phyloP scores from a whole-genome alignment of 2,329 filamentous ascomycete species.

The Fusarium foetens region DNA sequence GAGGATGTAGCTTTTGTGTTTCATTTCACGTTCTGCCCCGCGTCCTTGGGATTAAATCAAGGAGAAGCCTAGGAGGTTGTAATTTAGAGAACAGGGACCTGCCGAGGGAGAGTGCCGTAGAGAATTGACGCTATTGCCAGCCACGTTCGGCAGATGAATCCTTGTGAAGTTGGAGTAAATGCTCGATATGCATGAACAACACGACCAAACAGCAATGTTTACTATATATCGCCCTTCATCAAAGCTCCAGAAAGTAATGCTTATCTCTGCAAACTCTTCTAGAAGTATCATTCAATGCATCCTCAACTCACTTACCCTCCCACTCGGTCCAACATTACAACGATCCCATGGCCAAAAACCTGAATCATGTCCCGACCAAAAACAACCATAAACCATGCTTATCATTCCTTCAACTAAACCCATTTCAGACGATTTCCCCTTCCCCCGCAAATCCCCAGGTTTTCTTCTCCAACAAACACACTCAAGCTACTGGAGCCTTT shows the following conservation, averaged over 20 bases:
- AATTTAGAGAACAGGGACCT: background rate
- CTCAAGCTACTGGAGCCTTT: slow-evolving; percentile 6
- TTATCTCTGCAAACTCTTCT: background rate
- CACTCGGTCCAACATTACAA: slow-evolving; percentile 37
- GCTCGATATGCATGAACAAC: background rate
- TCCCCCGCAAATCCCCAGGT: slow-evolving; percentile 36
- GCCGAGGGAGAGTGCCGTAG: slow-evolving; percentile 6
- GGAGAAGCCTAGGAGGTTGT: background rate
- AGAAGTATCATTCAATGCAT: background rate
- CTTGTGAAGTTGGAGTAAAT: background rate
- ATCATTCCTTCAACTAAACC: slow-evolving; percentile 13
- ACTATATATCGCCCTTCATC: background rate
- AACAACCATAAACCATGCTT: slow-evolving; percentile 1
- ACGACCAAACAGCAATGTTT: background rate
- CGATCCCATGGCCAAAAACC: slow-evolving; percentile 13
- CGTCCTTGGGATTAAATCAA: slow-evolving; percentile 1
- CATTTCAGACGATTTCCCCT: background rate
- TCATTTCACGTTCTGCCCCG: slow-evolving; percentile 2
- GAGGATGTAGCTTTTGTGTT: slow-evolving; percentile 1
- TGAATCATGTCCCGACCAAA: slow-evolving; percentile 21
- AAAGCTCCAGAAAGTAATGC: background rate
- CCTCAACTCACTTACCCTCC: background rate
- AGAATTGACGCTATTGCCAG: slow-evolving; percentile 1
- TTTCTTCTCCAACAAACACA: slow-evolving; percentile 36
- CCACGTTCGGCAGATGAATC: slow-evolving; percentile 1